Base-by-base conservation (phyloP, 352 stramenopile genomes). In the Phytophthora podocarpi region DNA sequence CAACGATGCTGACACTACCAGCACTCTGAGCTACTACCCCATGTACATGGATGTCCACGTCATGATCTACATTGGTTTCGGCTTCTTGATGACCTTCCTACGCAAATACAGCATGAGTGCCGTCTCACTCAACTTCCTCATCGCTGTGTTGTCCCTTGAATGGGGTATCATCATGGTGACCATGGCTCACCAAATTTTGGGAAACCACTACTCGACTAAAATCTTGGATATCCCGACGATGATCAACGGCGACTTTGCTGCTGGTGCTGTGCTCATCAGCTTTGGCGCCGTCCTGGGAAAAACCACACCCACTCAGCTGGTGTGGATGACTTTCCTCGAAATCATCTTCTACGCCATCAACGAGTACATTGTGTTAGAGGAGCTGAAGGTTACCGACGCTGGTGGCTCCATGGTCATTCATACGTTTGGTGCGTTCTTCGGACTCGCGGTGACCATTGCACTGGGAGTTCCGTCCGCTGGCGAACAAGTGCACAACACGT, bases 61-160 rank as follows among this genome's bases (percentile, higher is more conserved):
- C 26, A 96, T 96, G 87, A 88, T 96, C 57, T 91, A 91, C 53
- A 68, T 96, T 28, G 87, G 87, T 58, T 96, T 96, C 54, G 87
- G 84, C 54, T 95, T 93, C 49, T 70, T 96, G 37, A 96, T 96
- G 88, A 91, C 85, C 5, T 96, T 93, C 63, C 67, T 96, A 5
- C 80, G 81, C 41, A 85, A 89, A 50, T 96, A 96, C 71, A 91
- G 78, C 41, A 65, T 87, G 48, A 90, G 79, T 47, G 79, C 82
- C 2, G 79, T 91, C 30, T 88, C 70, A 47, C 80, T 95, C 58
- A 95, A 87, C 65, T 90, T 95, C 49, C 65, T 95, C 37, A 48
- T 95, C 13, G 75, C 76, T n/a, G 74, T 75, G 10, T 42, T 96
- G 32, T 75, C 66, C 7, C 67, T 93, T 5, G 59, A 95, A 53